phyloP scores from a whole-genome alignment of 2,329 filamentous ascomycete genomes.

The Thielaviopsis musarum region DNA sequence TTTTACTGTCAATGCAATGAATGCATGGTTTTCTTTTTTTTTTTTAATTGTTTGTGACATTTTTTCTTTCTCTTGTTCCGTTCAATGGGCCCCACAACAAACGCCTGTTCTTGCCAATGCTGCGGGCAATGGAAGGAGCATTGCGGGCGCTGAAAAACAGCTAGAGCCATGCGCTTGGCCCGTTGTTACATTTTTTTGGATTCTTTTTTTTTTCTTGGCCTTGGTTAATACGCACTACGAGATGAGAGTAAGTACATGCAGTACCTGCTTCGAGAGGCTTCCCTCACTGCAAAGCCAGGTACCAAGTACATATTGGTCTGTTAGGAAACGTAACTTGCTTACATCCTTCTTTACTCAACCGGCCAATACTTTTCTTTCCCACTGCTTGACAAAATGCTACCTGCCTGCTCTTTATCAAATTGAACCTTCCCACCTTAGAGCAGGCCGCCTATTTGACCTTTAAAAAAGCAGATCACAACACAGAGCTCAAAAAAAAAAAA shows the following conservation, averaged over 20 bases:
- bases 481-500: background rate
- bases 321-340: too few relatives aligned
- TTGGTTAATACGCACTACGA: background rate
- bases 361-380: background rate
- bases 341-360: too few relatives aligned
- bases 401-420: background rate
- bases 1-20: too few relatives aligned
- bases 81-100: background rate
- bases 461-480: background rate
- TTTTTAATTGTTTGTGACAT: background rate
- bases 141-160: slow-evolving; percentile 6
- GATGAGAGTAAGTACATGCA: too few relatives aligned
- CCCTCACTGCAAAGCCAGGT: too few relatives aligned
- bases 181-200: background rate
- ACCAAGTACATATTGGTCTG: too few relatives aligned
- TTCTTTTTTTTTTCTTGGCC: background rate
- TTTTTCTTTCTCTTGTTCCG: background rate
- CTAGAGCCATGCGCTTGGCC: slow-evolving; percentile 3
- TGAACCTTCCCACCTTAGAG: background rate
- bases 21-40: too few relatives aligned
- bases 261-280: too few relatives aligned
- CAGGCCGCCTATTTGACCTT: background rate
- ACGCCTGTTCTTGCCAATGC: background rate
- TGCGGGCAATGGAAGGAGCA: slow-evolving; percentile 6
- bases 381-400: background rate